Evolutionary conservation across 441 rosid species (phyloP), one percentile per base, ranked within the genome.

Genomic region (Geranium incanum): DNA sequence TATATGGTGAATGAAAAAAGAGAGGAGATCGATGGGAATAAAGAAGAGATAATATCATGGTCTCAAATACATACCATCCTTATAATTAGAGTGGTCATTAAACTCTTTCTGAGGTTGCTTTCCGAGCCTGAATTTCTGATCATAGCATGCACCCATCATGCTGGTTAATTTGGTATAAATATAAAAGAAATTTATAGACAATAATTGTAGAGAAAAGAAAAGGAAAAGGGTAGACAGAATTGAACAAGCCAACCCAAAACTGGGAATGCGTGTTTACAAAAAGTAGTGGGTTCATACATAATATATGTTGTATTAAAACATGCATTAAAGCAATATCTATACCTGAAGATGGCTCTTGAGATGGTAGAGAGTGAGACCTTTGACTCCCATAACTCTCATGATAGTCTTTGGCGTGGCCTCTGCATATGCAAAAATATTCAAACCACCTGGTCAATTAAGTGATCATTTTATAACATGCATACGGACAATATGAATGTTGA

Each of bases 321-420:
- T 23, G 52, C 52, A 7, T 45, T 9, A 45, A 45, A 45, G 33
- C 33, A 23, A 23, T 23, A 23, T 79, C 78, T 84, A 82, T 77
- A 95, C 99, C 97, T 95, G 99, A 80, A 95, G 99, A 82, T 95
- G 99, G 81, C 99, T 95, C 88, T 95, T 95, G 81, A 95, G 96
- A 84, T 95, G 99, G 86, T 95, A 95, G 83, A 95, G 99, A 63
- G 99, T 95, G 78, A 95, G 99, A 52, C 99, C 99, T 95, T 95
- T 95, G 81, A 95, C 99, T 76, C 99, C 99, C 99, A 95, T 95
- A 71, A 89, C 99, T 77, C 99, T 92, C 99, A 92, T 92, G 81
- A 95, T 95, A 12, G 99, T 95, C 84, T 95, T 95, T 33, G 99
- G 99, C 11, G 99, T 95, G 11, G 99, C 99, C 86, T 95, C 99